These are phyloP conservation scores for Tephrocybe sp. DNA, from an alignment of 768 basidiomycete genomes.

Conservation along the genomic window DNA sequence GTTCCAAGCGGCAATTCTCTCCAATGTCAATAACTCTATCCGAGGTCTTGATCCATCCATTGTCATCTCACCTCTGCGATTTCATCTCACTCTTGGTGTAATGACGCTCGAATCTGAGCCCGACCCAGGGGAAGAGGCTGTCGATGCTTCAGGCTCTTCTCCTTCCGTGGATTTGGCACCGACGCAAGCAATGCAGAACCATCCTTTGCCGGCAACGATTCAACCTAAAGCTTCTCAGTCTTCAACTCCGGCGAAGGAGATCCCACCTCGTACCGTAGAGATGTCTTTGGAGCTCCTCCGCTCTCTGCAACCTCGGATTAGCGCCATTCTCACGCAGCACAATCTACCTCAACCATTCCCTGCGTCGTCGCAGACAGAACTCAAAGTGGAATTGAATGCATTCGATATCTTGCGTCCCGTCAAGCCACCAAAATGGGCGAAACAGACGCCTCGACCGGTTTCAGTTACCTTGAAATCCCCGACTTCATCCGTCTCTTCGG, in stretches of 20 bases:
- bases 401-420: conserved; percentile 44
- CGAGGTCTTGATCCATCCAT: conserved; percentile 61
- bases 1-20: conserved; percentile 43
- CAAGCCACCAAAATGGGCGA: not conserved
- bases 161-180: too few relatives aligned
- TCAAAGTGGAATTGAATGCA: conserved; percentile 38
- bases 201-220: too few relatives aligned
- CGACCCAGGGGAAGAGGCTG: not conserved
- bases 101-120: conserved; percentile 47
- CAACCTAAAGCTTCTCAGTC: too few relatives aligned
- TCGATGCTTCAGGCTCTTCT: too few relatives aligned
- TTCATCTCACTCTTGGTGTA: conserved; percentile 75
- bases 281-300: conserved; percentile 43
- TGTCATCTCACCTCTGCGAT: conserved; percentile 51
- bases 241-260: not conserved
- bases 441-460: not conserved
- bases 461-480: not conserved
- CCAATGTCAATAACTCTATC: conserved; percentile 21
- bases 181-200: too few relatives aligned
- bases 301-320: conserved; percentile 40
- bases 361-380: too few relatives aligned
- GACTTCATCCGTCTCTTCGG: too few relatives aligned
- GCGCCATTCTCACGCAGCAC: conserved; percentile 39
- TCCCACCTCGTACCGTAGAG: conserved; percentile 25
- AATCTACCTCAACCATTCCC: too few relatives aligned